Base-by-base conservation (phyloP, 2,329 filamentous ascomycete genomes). In the Stagonosporopsis vannaccii region DNA sequence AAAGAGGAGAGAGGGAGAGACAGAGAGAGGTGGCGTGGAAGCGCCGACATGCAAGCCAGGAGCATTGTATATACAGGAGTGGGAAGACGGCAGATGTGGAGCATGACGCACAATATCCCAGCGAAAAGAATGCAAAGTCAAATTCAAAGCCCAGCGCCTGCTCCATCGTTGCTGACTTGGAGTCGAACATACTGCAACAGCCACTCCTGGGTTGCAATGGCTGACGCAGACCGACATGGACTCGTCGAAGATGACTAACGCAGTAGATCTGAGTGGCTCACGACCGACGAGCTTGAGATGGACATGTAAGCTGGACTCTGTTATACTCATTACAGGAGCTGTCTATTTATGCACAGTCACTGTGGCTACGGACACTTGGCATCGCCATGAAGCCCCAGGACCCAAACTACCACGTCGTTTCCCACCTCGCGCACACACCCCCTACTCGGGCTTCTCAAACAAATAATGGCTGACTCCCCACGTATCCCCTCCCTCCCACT, bases 381-480 rank as follows among this genome's bases (percentile, higher is more conserved):
- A 20, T 13, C 35, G 20, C 35, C 17, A 9, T 6, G 6, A 37
- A 8, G 17, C 15, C 9, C 33, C 33, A 35, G 1, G n/a, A 20
- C 19, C 19, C n/a, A n/a, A n/a, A n/a, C n/a, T n/a, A n/a, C n/a
- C n/a, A n/a, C n/a, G n/a, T n/a, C n/a, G n/a, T n/a, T n/a, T n/a
- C n/a, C n/a, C n/a, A n/a, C n/a, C n/a, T n/a, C n/a, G n/a, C n/a
- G n/a, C n/a, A n/a, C n/a, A n/a, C 35, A 20, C 8, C 20, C 17
- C 12, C 50, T 66, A 69, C 58, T 65, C 59, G 5, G 74, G 74
- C 77, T 89, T 90, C 74, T 86, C 82, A 66, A 90, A 90, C 51
- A 89, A 73, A 67, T 87, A 86, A 75, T 90, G 87, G 41, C 81
- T 81, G 1, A 90, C 85, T 4, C 87, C 88, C 87, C 87, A 90